phyloP scores from a whole-genome alignment of 2,329 filamentous ascomycete species.

The Trichoderma sp. region DNA sequence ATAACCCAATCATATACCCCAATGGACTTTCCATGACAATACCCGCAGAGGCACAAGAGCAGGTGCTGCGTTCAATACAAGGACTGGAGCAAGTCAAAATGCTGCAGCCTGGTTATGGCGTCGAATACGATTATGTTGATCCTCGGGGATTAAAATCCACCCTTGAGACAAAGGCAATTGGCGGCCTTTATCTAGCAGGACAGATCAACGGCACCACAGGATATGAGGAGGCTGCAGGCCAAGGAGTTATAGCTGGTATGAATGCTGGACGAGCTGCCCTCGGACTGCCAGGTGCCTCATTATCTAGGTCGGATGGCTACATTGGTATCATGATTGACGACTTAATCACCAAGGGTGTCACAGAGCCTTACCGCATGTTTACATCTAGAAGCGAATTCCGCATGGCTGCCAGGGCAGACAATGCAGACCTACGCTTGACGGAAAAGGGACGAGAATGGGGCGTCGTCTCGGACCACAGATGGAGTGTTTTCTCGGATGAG shows the following conservation, averaged over 20 bases:
- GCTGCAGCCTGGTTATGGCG: slow-evolving; percentile 93
- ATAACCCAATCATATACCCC: slow-evolving; percentile 86
- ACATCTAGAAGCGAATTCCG: slow-evolving; percentile 94
- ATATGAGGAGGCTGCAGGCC: slow-evolving; percentile 94
- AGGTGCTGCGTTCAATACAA: slow-evolving; percentile 79
- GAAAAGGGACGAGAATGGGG: slow-evolving; percentile 72
- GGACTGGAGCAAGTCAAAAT: slow-evolving; percentile 87
- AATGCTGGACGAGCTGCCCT: slow-evolving; percentile 84
- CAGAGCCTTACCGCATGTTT: slow-evolving; percentile 98
- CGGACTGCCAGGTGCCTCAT: slow-evolving; percentile 60
- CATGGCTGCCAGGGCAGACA: slow-evolving; percentile 88
- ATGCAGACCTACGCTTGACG: slow-evolving; percentile 86
- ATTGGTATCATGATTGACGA: slow-evolving; percentile 99
- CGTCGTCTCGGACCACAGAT: slow-evolving; percentile 74
- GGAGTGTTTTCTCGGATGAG: slow-evolving; percentile 66
- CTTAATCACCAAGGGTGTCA: slow-evolving; percentile 92
- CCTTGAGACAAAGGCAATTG: slow-evolving; percentile 88
- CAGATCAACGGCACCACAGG: slow-evolving; percentile 98
- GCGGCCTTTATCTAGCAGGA: slow-evolving; percentile 84
- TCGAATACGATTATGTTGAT: slow-evolving; percentile 98
- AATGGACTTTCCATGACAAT: slow-evolving; percentile 98
- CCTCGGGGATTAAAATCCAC: slow-evolving; percentile 84
- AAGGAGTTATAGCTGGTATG: slow-evolving; percentile 87
- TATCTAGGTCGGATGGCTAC: slow-evolving; percentile 85
- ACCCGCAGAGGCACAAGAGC: slow-evolving; percentile 79